phyloP scores from a whole-genome alignment of 805 yeast genomes.

The Nakazawaea anatomiae region DNA sequence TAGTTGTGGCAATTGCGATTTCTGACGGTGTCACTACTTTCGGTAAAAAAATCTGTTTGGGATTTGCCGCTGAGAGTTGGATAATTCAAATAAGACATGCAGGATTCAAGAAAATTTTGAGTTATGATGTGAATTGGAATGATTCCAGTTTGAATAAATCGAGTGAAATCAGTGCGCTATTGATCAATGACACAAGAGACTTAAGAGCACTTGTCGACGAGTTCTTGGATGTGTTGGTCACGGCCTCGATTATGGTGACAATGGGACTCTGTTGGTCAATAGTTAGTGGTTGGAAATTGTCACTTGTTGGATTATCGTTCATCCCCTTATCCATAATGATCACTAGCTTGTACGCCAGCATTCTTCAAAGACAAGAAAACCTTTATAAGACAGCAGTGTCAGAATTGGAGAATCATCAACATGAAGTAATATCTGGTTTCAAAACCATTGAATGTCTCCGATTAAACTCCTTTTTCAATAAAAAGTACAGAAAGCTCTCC shows the following conservation, averaged over 20 bases:
- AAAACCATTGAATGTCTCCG: slow-evolving; percentile 59
- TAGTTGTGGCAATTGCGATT: slow-evolving; percentile 56
- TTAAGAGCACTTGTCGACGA: slow-evolving; percentile 59
- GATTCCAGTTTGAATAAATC: slow-evolving; percentile 30
- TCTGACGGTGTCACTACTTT: slow-evolving; percentile 57
- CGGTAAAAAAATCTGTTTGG: slow-evolving; percentile 41
- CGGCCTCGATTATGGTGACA: slow-evolving; percentile 46
- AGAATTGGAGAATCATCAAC: slow-evolving; percentile 41
- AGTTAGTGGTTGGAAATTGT: slow-evolving; percentile 76
- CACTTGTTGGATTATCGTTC: slow-evolving; percentile 75
- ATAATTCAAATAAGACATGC: slow-evolving; percentile 43
- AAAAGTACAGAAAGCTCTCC: slow-evolving; percentile 28
- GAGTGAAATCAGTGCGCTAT: slow-evolving; percentile 54
- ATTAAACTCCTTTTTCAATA: slow-evolving; percentile 41
- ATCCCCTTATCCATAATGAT: slow-evolving; percentile 55
- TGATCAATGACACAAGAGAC: slow-evolving; percentile 81
- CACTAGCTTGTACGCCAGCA: slow-evolving; percentile 44
- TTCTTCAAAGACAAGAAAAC: slow-evolving; percentile 52
- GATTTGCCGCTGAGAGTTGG: slow-evolving; percentile 65
- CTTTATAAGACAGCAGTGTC: slow-evolving; percentile 53
- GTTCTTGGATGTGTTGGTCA: slow-evolving; percentile 48
- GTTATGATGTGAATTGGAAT: slow-evolving; percentile 52
- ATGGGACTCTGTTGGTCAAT: slow-evolving; percentile 77
- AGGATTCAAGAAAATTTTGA: slow-evolving; percentile 42
- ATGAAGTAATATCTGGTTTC: slow-evolving; percentile 53